These are phyloP conservation scores for Colletotrichum gigasporum DNA, from an alignment of 2,329 filamentous ascomycete genomes.

Conservation along the genomic window DNA sequence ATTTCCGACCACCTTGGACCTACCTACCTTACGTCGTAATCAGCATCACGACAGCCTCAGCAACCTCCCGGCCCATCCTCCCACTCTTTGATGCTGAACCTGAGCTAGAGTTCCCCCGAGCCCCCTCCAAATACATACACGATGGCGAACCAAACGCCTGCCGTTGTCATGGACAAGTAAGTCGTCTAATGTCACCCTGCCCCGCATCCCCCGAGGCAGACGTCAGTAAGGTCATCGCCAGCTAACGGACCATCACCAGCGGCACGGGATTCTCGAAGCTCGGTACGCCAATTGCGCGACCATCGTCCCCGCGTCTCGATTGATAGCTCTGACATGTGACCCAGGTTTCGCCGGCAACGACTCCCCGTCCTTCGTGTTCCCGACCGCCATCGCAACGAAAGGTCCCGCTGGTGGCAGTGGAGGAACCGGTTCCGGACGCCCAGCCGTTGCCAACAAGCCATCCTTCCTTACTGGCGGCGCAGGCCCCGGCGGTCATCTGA, in stretches of 20 bases:
- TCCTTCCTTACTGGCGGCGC: slow-evolving; percentile 93
- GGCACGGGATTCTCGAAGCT: slow-evolving; percentile 99
- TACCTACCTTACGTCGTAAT: slow-evolving; percentile 35
- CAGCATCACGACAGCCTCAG: slow-evolving; percentile 29
- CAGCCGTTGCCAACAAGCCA: slow-evolving; percentile 92
- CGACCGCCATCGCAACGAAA: slow-evolving; percentile 97
- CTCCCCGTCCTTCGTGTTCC: slow-evolving; percentile 98
- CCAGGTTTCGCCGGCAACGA: slow-evolving; percentile 98
- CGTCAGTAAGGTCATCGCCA: slow-evolving; percentile 30
- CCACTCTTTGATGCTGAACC: slow-evolving; percentile 22
- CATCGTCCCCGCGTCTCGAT: slow-evolving; percentile 17
- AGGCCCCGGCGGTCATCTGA: slow-evolving; percentile 83
- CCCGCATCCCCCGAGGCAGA: slow-evolving; percentile 39
- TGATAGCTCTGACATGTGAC: slow-evolving; percentile 37
- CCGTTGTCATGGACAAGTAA: slow-evolving; percentile 99
- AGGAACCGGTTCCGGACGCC: slow-evolving; percentile 86
- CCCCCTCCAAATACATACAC: slow-evolving; percentile 9
- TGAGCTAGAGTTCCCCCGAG: slow-evolving; percentile 23
- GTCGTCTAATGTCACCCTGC: slow-evolving; percentile 50
- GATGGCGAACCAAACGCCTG: slow-evolving; percentile 98
- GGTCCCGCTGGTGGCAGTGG: slow-evolving; percentile 74
- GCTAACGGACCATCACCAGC: slow-evolving; percentile 63
- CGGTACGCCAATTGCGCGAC: slow-evolving; percentile 65
- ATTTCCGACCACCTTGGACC: slow-evolving; percentile 31
- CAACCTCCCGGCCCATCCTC: slow-evolving; percentile 7